Evolutionary conservation across 164 flowering plant genomes (phyloP).

Genomic region (Santalum album): DNA sequence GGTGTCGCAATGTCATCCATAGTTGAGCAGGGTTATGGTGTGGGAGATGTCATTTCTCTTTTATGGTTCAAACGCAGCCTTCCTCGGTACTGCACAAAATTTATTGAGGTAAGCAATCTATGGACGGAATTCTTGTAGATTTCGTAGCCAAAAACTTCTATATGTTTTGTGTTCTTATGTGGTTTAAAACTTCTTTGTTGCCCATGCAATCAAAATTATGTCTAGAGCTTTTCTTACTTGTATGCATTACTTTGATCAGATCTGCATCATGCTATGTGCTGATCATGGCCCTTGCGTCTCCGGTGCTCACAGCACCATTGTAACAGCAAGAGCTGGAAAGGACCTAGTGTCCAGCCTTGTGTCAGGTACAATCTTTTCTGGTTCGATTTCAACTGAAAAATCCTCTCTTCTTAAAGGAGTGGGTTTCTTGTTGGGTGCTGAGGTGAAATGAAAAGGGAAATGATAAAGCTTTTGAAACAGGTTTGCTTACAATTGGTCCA

Average conservation of each 20-base stretch:
- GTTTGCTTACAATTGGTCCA: constrained; percentile 95
- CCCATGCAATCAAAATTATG: not conserved
- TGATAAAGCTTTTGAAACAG: constrained; percentile 35
- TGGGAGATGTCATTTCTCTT: constrained; percentile 93
- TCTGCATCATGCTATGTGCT: constrained; percentile 97
- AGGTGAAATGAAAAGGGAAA: not conserved
- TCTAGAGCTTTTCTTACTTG: not conserved
- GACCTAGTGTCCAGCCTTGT: constrained; percentile 96
- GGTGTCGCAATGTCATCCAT: constrained; percentile 96
- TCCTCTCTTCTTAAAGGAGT: not conserved
- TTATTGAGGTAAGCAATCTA: constrained; percentile 54
- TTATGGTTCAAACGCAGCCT: constrained; percentile 97
- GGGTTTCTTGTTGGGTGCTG: not conserved
- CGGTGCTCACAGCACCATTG: constrained; percentile 98
- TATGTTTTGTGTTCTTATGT: too few relatives aligned
- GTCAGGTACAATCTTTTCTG: constrained; percentile 43
- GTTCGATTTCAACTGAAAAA: not conserved
- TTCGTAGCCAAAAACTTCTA: too few relatives aligned
- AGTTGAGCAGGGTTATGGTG: constrained; percentile 77
- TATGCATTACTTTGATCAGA: constrained; percentile 38
- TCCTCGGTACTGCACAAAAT: constrained; percentile 84
- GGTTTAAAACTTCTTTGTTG: too few relatives aligned
- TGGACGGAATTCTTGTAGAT: too few relatives aligned
- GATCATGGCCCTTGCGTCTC: constrained; percentile 99
- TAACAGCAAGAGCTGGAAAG: constrained; percentile 97